Percentiles rank a stretch among this genome's conserved stretches.
Conservation (phyloP, 805 yeast genomes). For the Sugiyamaella floridensis region DNA sequence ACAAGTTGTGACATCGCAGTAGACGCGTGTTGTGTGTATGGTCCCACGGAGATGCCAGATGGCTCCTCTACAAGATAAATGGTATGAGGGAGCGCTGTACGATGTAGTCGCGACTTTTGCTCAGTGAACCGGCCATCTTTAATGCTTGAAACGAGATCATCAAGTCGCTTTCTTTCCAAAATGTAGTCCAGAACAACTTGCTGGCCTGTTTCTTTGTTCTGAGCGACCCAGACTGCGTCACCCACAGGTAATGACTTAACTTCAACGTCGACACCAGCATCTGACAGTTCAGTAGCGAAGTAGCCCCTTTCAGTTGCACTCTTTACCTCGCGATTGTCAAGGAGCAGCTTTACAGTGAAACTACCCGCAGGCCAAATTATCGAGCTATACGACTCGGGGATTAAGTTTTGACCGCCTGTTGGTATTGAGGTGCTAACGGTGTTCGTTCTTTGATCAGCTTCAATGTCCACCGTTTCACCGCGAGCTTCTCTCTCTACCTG, state of each 20-base stretch:
- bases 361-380: conserved; percentile 52
- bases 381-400: not conserved
- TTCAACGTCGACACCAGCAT: conserved; percentile 45
- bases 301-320: conserved; percentile 61
- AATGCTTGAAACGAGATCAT: conserved; percentile 76
- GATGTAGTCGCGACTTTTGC: conserved; percentile 69
- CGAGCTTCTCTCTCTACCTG: conserved; percentile 49
- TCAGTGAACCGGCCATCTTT: conserved; percentile 84
- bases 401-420: not conserved
- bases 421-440: not conserved
- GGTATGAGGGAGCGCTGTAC: conserved; percentile 59
- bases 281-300: conserved; percentile 49
- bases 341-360: conserved; percentile 52
- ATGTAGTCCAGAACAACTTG: conserved; percentile 72
- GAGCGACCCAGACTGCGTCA: conserved; percentile 86
- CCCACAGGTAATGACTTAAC: conserved; percentile 66
- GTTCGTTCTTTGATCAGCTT: not conserved
- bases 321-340: conserved; percentile 76
- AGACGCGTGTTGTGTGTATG: conserved; percentile 50
- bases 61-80: conserved; percentile 79
- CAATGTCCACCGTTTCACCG: not conserved
- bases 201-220: conserved; percentile 46
- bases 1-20: conserved; percentile 71
- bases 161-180: conserved; percentile 84
- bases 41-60: conserved; percentile 35